Conservation (phyloP, 2,329 filamentous ascomycete genomes). For the Capronia epimyces region DNA sequence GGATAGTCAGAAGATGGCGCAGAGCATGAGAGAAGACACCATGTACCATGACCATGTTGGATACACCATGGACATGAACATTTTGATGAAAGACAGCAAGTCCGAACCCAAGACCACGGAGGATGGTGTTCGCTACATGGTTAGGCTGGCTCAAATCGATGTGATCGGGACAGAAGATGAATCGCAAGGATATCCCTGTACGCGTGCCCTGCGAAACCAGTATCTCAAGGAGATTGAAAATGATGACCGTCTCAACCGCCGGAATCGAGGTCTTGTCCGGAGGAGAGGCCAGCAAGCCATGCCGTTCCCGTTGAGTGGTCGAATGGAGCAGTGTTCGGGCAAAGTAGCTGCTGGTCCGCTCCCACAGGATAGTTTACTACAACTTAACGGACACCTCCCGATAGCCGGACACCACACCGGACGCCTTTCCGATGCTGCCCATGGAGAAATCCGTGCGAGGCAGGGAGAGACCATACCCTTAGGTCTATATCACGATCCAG, state of each 20-base stretch:
- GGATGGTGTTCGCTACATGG: constrained; percentile 10
- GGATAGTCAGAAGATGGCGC: constrained; percentile 24
- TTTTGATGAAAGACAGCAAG: neutral
- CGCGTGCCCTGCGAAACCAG: constrained; percentile 7
- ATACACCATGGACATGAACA: neutral
- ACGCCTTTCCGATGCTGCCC: neutral
- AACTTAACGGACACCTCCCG: neutral
- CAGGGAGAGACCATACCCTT: no score
- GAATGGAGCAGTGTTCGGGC: constrained; percentile 13
- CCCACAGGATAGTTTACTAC: neutral
- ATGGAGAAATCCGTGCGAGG: no score
- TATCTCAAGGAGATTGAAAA: constrained; percentile 12
- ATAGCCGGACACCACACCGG: neutral
- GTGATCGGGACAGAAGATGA: neutral
- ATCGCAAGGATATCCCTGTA: constrained; percentile 1
- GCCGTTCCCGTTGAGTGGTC: constrained; percentile 21
- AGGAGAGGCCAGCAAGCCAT: constrained; percentile 17
- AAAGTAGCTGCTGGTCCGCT: neutral
- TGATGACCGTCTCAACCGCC: constrained; percentile 1
- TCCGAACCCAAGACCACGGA: constrained; percentile 1
- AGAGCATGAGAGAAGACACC: constrained; percentile 27
- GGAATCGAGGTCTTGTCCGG: constrained; percentile 6
- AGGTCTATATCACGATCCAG: no score
- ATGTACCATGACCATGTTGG: constrained; percentile 16
- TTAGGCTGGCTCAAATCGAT: constrained; percentile 9